These are phyloP conservation scores for Cryphonectria carpinicola DNA, from an alignment of 2,329 filamentous ascomycete species.

Conservation along the genomic window DNA sequence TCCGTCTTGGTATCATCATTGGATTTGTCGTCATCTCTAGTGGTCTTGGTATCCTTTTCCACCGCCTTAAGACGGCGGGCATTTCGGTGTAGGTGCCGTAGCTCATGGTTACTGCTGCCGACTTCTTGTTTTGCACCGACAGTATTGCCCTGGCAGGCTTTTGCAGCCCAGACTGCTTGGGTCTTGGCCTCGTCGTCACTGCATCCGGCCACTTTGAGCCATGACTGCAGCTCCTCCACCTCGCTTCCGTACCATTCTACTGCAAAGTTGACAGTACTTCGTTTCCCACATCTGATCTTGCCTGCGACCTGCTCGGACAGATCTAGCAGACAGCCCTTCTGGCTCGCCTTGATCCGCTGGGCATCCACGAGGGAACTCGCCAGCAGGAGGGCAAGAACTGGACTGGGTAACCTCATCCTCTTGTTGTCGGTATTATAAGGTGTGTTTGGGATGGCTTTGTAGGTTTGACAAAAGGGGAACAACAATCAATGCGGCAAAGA, in stretches of 20 bases:
- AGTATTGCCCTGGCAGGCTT: slow-evolving; percentile 1
- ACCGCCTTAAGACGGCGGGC: background rate
- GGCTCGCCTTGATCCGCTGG: slow-evolving; percentile 5
- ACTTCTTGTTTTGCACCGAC: background rate
- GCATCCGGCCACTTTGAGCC: slow-evolving; percentile 21
- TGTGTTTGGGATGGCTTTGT: too few relatives aligned
- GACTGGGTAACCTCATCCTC: slow-evolving; percentile 11
- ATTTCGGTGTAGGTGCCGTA: background rate
- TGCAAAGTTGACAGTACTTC: slow-evolving; percentile 4
- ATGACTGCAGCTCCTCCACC: slow-evolving; percentile 11
- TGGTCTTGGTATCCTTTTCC: background rate
- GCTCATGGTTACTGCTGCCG: slow-evolving; percentile 7
- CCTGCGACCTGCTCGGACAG: slow-evolving; percentile 2
- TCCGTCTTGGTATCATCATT: background rate
- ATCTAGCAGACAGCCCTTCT: slow-evolving; percentile 11
- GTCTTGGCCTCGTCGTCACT: slow-evolving; percentile 1
- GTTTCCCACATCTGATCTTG: slow-evolving; percentile 11
- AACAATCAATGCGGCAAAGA: background rate
- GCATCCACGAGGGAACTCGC: slow-evolving; percentile 7
- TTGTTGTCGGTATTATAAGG: background rate
- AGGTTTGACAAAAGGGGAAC: background rate
- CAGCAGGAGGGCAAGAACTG: slow-evolving; percentile 1
- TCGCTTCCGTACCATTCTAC: slow-evolving; percentile 13
- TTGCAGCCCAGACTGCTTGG: slow-evolving; percentile 7
- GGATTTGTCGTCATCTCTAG: background rate